Evolutionary conservation across 495 filamentous ascomycete species (phyloP).

Genomic region (Xylaria longipes): DNA sequence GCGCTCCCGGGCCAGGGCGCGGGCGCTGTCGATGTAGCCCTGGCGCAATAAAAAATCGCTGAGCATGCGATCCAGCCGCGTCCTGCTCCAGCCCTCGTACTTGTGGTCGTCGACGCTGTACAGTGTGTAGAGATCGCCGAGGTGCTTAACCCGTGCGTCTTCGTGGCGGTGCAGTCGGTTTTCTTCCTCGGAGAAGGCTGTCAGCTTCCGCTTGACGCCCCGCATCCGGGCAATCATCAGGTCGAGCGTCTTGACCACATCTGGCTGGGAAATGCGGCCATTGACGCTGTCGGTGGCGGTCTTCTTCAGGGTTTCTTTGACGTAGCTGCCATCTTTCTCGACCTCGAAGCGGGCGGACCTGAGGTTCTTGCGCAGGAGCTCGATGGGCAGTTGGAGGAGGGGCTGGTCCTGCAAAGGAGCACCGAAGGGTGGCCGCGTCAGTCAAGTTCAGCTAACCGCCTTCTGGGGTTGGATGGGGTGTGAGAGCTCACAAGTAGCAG

Average conservation of each 20-base stretch:
- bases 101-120: slow-evolving; percentile 87
- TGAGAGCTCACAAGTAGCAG: slow-evolving; percentile 50
- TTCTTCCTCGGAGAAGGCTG: slow-evolving; percentile 78
- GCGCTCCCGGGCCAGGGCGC: slow-evolving; percentile 72
- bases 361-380: slow-evolving; percentile 91
- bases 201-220: slow-evolving; percentile 85
- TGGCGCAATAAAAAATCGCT: slow-evolving; percentile 89
- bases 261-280: slow-evolving; percentile 63
- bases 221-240: slow-evolving; percentile 84
- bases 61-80: slow-evolving; percentile 80
- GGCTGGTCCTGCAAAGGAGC: slow-evolving; percentile 77
- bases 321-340: slow-evolving; percentile 75
- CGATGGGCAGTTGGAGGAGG: slow-evolving; percentile 87
- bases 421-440: slow-evolving; percentile 13
- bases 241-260: slow-evolving; percentile 79
- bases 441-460: background rate
- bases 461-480: background rate
- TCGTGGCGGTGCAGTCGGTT: slow-evolving; percentile 72
- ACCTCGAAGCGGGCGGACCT: slow-evolving; percentile 82
- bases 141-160: slow-evolving; percentile 76
- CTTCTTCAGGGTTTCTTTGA: slow-evolving; percentile 73
- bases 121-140: slow-evolving; percentile 79
- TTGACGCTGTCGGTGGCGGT: slow-evolving; percentile 70
- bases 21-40: slow-evolving; percentile 81
- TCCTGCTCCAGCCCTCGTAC: slow-evolving; percentile 88